A percentile compares a stretch with the other conserved stretches of the same genome.
phyloP scores from a whole-genome alignment of 2,329 filamentous ascomycete species.

The Trichophyton benhamiae region DNA sequence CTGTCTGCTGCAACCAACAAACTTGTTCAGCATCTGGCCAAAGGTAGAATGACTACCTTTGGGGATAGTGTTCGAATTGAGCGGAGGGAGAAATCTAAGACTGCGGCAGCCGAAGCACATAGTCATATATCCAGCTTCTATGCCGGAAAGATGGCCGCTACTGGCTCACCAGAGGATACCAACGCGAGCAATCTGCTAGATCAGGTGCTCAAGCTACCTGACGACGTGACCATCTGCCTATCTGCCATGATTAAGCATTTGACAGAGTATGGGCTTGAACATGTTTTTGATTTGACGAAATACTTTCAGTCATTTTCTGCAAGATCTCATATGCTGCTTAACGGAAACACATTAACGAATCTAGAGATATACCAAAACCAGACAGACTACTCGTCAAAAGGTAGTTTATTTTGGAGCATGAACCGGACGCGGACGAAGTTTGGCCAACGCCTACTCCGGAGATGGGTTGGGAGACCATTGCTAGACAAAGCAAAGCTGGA shows the following conservation, averaged over 20 bases:
- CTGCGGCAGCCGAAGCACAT: constrained; percentile 69
- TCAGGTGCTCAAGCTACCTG: constrained; percentile 72
- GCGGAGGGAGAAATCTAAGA: constrained; percentile 60
- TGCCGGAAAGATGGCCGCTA: constrained; percentile 63
- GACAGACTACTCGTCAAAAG: constrained; percentile 72
- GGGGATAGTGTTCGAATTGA: constrained; percentile 84
- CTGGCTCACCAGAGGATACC: constrained; percentile 41
- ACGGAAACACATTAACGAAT: constrained; percentile 85
- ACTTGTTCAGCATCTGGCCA: constrained; percentile 76
- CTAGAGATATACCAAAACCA: constrained; percentile 93
- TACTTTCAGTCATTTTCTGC: constrained; percentile 96
- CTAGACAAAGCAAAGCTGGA: constrained; percentile 64
- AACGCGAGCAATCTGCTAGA: constrained; percentile 58
- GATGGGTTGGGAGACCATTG: constrained; percentile 87
- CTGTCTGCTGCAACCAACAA: constrained; percentile 87
- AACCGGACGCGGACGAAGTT: constrained; percentile 86
- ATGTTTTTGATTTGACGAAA: constrained; percentile 91
- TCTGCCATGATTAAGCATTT: constrained; percentile 94
- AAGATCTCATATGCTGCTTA: constrained; percentile 87
- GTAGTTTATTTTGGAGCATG: constrained; percentile 89
- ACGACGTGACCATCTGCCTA: constrained; percentile 78
- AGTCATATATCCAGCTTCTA: constrained; percentile 91
- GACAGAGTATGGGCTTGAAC: constrained; percentile 80
- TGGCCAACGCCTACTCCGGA: constrained; percentile 73
- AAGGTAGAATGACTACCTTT: constrained; percentile 81